Conservation (phyloP, 345 rosid genomes). For the Luvunga scandens region DNA sequence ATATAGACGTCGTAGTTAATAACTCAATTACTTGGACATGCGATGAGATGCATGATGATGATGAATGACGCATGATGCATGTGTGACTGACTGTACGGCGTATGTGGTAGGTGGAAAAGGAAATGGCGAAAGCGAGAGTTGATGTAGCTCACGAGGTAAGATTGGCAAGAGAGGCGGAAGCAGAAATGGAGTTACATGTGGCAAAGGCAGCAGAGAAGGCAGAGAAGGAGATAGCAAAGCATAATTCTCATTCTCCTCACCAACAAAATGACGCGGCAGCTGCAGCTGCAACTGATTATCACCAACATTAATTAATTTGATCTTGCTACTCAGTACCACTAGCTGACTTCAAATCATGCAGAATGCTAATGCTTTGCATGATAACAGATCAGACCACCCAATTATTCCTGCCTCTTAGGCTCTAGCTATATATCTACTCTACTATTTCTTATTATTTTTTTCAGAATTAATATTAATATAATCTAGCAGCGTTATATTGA, state of each 20-base stretch:
- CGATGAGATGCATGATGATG: not conserved
- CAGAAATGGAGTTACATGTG: slow-evolving; percentile 47
- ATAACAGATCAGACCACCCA: no score
- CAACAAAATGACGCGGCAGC: not conserved
- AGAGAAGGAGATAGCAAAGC: slow-evolving; percentile 21
- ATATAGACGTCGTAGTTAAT: not conserved
- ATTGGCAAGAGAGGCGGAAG: slow-evolving; percentile 55
- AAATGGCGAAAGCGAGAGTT: slow-evolving; percentile 38
- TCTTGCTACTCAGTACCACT: no score
- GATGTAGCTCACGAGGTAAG: slow-evolving; percentile 52
- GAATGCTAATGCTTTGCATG: no score
- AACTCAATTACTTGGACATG: not conserved
- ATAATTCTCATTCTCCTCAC: not conserved
- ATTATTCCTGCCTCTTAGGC: no score
- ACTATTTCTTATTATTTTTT: no score
- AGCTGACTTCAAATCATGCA: no score
- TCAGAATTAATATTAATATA: no score
- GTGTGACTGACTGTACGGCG: no score
- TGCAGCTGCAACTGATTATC: no score
- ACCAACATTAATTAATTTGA: no score
- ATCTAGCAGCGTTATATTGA: no score
- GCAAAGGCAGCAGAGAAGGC: slow-evolving; percentile 36
- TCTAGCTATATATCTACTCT: no score
- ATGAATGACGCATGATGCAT: not conserved
- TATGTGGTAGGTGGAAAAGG: slow-evolving; percentile 39